Evolutionary conservation across 768 basidiomycete species (phyloP), one percentile per base, ranked within the genome.

Genomic region (Atractiella rhizophila): DNA sequence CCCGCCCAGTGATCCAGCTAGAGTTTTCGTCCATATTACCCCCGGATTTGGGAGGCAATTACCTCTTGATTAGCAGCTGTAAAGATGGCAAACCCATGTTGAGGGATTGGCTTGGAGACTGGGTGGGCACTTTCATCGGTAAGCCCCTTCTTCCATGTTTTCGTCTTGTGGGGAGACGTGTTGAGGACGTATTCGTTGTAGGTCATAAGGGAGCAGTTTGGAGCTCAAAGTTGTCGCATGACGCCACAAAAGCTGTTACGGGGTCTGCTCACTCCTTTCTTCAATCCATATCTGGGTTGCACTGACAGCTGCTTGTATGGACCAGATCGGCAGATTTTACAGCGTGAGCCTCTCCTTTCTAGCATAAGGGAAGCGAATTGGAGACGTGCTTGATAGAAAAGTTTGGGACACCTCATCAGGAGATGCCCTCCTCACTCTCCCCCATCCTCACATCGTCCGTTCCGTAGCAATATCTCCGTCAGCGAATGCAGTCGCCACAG

Each of bases 391-490:
- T 20, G 18, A 34, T 59, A 91, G 82, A 39, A 47, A 43, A 35
- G 36, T 49, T 4, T 45, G 50, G 47, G 28, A 43, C 37, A 27
- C 43, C 18, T 43, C 13, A 15, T 25, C 28, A 19, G 91, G 91
- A 44, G 64, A 71, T n/a, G 59, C 66, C 24, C 64, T 96, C 28
- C 80, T 91, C 52, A 91, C 88, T n/a, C 88, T 96, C 56, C 76
- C 83, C 11, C 91, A 98, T 60, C 78, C 85, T 55, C 91, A 96
- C 62, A 98, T 98, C 56, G 91, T 98, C 53, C 78, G 86, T 50
- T 83, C 75, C 35, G 81, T 94, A 40, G 85, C 85, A 18, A 61
- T 91, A 50, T 80, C 81, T 23, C 73, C 78, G 5, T 61, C 62
- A 36, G 60, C 68, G 18, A 64, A 67, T 4, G 74, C 71, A 57